phyloP scores from a whole-genome alignment of 2,329 filamentous ascomycete species.

The Cladophialophora exuberans region DNA sequence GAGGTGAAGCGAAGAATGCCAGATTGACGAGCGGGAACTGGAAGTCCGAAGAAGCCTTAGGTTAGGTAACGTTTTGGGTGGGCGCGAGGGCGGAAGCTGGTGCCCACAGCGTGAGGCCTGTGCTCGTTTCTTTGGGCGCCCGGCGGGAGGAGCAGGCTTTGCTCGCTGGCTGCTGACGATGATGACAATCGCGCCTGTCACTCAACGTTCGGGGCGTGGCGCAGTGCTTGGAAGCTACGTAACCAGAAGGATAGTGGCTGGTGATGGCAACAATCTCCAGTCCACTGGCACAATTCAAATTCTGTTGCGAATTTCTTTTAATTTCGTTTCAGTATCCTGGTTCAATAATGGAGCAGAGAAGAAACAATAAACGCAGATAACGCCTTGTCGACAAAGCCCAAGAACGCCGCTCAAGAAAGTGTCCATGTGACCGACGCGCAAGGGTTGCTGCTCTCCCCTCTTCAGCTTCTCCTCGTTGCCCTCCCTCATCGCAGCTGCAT shows the following conservation, averaged over 20 bases:
- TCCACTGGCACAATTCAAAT: slow-evolving; percentile 4
- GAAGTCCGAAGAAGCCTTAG: slow-evolving; percentile 19
- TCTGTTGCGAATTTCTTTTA: too few relatives aligned
- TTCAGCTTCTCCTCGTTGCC: not conserved
- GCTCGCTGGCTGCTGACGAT: slow-evolving; percentile 15
- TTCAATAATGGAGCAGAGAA: too few relatives aligned
- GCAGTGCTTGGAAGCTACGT: too few relatives aligned
- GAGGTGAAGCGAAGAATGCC: slow-evolving; percentile 33
- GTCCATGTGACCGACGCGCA: slow-evolving; percentile 9
- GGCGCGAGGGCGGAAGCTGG: slow-evolving; percentile 4
- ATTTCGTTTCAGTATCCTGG: too few relatives aligned
- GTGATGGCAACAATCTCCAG: slow-evolving; percentile 6
- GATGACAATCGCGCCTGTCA: slow-evolving; percentile 2
- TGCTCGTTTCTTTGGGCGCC: slow-evolving; percentile 9
- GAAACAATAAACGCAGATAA: not conserved
- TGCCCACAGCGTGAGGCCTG: slow-evolving; percentile 3
- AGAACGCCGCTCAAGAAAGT: not conserved
- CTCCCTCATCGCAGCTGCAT: not conserved
- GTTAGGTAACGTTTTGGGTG: slow-evolving; percentile 22
- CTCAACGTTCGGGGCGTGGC: slow-evolving; percentile 13
- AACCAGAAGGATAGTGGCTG: slow-evolving; percentile 13
- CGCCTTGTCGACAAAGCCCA: not conserved
- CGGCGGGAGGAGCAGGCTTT: slow-evolving; percentile 12
- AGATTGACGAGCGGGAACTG: slow-evolving; percentile 20
- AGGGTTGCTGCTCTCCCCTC: not conserved